Conservation (phyloP, 352 stramenopile species). For the Pythium scleroteichum region DNA sequence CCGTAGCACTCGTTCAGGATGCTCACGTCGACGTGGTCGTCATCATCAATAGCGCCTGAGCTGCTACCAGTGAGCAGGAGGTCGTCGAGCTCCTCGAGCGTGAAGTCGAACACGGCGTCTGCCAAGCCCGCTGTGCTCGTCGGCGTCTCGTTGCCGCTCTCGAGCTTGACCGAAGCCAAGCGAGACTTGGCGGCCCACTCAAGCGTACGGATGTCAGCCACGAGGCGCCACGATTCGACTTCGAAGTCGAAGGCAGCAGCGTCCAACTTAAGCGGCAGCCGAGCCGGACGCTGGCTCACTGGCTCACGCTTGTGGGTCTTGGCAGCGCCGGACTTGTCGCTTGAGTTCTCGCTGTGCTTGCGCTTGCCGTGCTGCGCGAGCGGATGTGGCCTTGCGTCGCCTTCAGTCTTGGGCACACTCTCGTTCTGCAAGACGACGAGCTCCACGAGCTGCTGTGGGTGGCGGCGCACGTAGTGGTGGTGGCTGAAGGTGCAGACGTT, state of each 20-base stretch:
- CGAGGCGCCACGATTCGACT: constrained; percentile 29
- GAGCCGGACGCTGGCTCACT: not conserved
- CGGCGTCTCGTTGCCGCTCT: constrained; percentile 29
- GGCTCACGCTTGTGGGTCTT: constrained; percentile 24
- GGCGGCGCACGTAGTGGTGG: constrained; percentile 55
- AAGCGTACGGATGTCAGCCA: constrained; percentile 24
- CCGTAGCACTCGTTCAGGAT: constrained; percentile 24
- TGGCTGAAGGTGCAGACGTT: constrained; percentile 84
- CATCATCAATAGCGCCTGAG: not conserved
- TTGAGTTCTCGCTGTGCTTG: constrained; percentile 23
- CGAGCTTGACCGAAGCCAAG: constrained; percentile 20
- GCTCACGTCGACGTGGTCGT: constrained; percentile 5
- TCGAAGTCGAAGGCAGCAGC: constrained; percentile 29
- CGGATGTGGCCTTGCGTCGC: not conserved
- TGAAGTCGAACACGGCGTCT: constrained; percentile 30
- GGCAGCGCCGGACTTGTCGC: constrained; percentile 8
- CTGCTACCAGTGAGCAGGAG: constrained; percentile 22
- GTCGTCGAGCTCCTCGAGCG: constrained; percentile 32
- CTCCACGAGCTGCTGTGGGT: constrained; percentile 60
- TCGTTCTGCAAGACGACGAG: constrained; percentile 41
- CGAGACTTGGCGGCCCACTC: constrained; percentile 28
- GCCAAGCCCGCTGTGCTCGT: constrained; percentile 24
- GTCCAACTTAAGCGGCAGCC: constrained; percentile 19
- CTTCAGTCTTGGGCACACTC: not conserved
- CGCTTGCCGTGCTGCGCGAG: constrained; percentile 17